Evolutionary conservation across 2,329 filamentous ascomycete genomes (phyloP), one percentile per base, ranked within the genome.

Genomic region (Fusarium tjaetaba): DNA sequence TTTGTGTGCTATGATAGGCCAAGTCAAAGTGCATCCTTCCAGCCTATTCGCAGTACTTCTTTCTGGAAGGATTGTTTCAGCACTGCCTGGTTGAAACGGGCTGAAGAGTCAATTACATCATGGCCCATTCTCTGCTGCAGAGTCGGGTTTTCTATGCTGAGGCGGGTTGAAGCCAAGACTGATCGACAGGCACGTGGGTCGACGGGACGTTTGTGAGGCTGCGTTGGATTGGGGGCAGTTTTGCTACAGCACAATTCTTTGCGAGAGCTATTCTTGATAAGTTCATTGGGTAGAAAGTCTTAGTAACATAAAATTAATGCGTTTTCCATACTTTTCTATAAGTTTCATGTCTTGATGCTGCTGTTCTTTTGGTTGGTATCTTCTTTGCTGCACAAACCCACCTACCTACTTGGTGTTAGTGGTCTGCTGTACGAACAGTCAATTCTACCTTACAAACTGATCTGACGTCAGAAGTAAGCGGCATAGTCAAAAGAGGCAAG

Each of bases 111-210:
- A 36, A 63, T 75, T 65, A 34, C 72, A 67, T 70, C 61, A 63
- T 58, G 7, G 36, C 2, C 11, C 10, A 18, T 34, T 18, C 16
- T 65, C 16, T 41, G 18, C 24, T 55, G 51, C 51, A 55, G 20
- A 55, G 51, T 55, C 51, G 51, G 51, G 26, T 41, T 55, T 39
- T n/a, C 11, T 14, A 67, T 34, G 22, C 22, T 41, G 22, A 51
- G 48, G 41, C 20, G n/a, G 61, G 45, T 26, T 52, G 24, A 57
- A 45, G 65, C 55, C 58, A 60, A 65, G 72, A 48, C 11, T 45
- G 71, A 72, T 74, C 71, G 26, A 26, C 13, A 48, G 16, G 57
- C 70, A 72, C 69, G 69, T 72, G 64, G 58, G 69, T 59, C 52
- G 32, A 43, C 13, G 13, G 16, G 26, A 15, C 49, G 38, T 34